These are phyloP conservation scores for Aspergillus sclerotialis DNA, from an alignment of 2,329 filamentous ascomycete genomes.

Conservation along the genomic window DNA sequence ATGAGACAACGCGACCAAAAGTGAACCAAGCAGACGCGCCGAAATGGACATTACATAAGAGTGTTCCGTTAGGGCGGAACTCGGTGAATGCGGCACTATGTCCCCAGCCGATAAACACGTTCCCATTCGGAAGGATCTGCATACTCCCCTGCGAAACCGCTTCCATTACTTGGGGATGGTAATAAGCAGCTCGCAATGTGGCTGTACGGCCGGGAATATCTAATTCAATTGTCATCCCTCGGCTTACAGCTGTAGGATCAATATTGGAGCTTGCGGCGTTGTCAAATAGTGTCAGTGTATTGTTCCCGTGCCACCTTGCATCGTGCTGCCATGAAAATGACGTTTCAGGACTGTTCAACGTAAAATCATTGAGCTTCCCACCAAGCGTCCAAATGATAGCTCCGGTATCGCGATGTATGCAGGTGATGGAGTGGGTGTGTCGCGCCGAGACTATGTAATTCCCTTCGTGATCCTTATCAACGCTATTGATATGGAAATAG, in stretches of 20 bases:
- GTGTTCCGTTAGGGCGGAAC: constrained; percentile 42
- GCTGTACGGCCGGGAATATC: constrained; percentile 35
- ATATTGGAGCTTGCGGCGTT: constrained; percentile 21
- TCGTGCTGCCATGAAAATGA: constrained; percentile 44
- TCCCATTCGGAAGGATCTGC: constrained; percentile 36
- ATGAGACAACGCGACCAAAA: constrained; percentile 41
- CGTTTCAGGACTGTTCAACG: constrained; percentile 33
- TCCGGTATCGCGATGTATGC: constrained; percentile 43
- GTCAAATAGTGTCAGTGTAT: constrained; percentile 32
- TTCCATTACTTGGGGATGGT: constrained; percentile 31
- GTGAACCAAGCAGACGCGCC: constrained; percentile 27
- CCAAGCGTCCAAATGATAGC: constrained; percentile 49
- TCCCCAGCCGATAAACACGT: constrained; percentile 45
- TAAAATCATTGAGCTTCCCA: constrained; percentile 43
- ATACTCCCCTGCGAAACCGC: constrained; percentile 36
- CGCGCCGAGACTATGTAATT: constrained; percentile 51
- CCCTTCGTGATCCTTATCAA: constrained; percentile 45
- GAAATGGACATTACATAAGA: constrained; percentile 49
- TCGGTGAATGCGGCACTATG: constrained; percentile 46
- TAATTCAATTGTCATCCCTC: constrained; percentile 38
- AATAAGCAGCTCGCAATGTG: constrained; percentile 30
- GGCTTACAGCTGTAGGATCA: constrained; percentile 24
- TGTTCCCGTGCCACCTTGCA: constrained; percentile 30
- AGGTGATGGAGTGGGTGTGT: constrained; percentile 41
- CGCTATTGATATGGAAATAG: constrained; percentile 52